phyloP scores from a whole-genome alignment of 148 eudicot genomes.

The Heliamphora exappendiculata region DNA sequence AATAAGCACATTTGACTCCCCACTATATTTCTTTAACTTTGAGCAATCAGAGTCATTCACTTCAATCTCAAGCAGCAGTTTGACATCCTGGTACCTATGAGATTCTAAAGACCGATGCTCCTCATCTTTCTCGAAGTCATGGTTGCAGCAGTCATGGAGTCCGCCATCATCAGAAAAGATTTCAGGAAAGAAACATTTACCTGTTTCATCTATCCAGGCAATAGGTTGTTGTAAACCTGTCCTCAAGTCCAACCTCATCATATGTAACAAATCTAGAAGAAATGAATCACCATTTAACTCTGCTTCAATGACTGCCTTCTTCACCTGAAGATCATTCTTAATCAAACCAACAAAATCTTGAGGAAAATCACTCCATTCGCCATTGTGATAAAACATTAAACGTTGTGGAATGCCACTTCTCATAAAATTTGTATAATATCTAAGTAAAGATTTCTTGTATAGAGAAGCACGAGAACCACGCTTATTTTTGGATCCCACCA shows the following conservation, averaged over 20 bases:
- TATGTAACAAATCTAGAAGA: conserved; percentile 66
- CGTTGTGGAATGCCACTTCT: conserved; percentile 62
- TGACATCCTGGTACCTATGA: conserved; percentile 40
- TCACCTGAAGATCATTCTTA: conserved; percentile 49
- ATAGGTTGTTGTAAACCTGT: conserved; percentile 55
- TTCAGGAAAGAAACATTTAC: conserved; percentile 75
- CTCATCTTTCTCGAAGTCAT: conserved; percentile 26
- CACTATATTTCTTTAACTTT: conserved; percentile 42
- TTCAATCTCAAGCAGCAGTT: conserved; percentile 72
- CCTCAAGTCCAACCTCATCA: conserved; percentile 58
- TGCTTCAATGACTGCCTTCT: conserved; percentile 60
- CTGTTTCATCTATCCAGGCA: conserved; percentile 92
- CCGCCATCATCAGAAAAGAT: conserved; percentile 31
- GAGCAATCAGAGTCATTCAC: conserved; percentile 40
- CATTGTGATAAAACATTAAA: conserved; percentile 60
- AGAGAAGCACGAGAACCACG: conserved; percentile 30
- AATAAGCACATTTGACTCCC: conserved; percentile 59
- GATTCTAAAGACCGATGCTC: conserved; percentile 19
- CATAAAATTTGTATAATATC: conserved; percentile 51
- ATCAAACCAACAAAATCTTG: conserved; percentile 39
- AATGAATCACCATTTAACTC: conserved; percentile 33
- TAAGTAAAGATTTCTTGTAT: conserved; percentile 29
- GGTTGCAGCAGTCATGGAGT: conserved; percentile 18
- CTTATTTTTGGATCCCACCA: conserved; percentile 34
- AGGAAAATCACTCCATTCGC: conserved; percentile 70